These are phyloP conservation scores for Geotrichum cucujoidarum DNA, from an alignment of 1,139 yeast species.

Conservation along the genomic window DNA sequence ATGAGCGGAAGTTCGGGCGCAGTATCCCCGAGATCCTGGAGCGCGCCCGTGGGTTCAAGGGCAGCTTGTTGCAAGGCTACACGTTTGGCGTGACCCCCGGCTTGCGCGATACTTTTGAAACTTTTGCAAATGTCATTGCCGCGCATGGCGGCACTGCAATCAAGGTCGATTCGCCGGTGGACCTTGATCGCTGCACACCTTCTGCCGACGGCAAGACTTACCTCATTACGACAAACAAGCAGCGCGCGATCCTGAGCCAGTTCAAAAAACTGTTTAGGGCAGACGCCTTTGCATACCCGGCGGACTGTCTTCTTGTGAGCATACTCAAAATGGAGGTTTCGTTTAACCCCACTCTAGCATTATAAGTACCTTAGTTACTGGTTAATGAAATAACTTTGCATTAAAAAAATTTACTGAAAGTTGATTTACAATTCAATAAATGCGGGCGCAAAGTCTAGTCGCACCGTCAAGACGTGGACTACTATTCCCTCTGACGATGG, in stretches of 20 bases:
- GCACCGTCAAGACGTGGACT: no score
- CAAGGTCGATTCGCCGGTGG: not conserved
- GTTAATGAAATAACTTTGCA: no score
- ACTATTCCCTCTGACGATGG: no score
- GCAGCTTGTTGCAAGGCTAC: constrained; percentile 42
- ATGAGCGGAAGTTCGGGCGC: constrained; percentile 2
- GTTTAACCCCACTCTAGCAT: not conserved
- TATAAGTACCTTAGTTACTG: no score
- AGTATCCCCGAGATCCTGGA: constrained; percentile 1
- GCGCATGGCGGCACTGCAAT: constrained; percentile 55
- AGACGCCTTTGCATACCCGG: constrained; percentile 15
- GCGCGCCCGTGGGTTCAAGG: constrained; percentile 21
- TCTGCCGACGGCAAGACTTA: constrained; percentile 12
- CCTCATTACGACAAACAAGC: constrained; percentile 19
- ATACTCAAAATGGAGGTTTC: constrained; percentile 24
- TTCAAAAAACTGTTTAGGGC: constrained; percentile 14
- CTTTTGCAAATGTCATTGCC: constrained; percentile 55
- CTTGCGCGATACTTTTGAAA: constrained; percentile 62
- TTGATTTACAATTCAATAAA: no score
- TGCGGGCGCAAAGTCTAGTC: no score
- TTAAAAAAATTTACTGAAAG: no score
- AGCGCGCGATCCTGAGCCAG: constrained; percentile 9
- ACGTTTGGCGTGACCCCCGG: constrained; percentile 55
- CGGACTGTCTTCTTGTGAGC: constrained; percentile 24
- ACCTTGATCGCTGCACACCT: constrained; percentile 3